Conservation (phyloP, 2,329 filamentous ascomycete genomes). For the Fusarium nygamai region DNA sequence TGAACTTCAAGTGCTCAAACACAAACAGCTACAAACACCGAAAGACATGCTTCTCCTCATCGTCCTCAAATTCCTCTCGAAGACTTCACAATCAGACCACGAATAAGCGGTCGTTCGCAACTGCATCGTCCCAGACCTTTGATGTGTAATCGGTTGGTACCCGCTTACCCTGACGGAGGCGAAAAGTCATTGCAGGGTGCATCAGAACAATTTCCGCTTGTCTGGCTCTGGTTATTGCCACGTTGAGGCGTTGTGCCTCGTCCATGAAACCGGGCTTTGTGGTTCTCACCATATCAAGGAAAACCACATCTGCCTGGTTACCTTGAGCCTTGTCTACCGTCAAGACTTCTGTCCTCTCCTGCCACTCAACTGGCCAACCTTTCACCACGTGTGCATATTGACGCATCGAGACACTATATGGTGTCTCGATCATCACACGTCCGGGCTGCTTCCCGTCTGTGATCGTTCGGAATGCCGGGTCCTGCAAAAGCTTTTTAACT, state of each 20-base stretch:
- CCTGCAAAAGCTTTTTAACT: constrained; percentile 45
- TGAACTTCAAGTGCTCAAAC: constrained; percentile 4
- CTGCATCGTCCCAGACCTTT: constrained; percentile 47
- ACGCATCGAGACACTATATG: constrained; percentile 52
- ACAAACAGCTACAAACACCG: background rate
- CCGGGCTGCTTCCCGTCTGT: constrained; percentile 42
- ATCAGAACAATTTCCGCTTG: constrained; percentile 59
- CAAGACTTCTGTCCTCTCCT: constrained; percentile 50
- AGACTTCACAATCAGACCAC: constrained; percentile 6
- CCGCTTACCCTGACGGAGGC: constrained; percentile 1
- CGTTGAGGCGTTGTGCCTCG: constrained; percentile 56
- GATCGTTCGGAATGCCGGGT: constrained; percentile 47
- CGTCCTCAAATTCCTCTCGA: background rate
- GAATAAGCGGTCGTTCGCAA: constrained; percentile 35
- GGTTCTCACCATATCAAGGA: constrained; percentile 58
- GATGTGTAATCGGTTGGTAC: constrained; percentile 41
- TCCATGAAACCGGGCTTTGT: constrained; percentile 54
- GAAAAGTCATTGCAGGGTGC: constrained; percentile 50
- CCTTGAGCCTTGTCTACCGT: constrained; percentile 59
- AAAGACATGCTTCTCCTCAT: background rate
- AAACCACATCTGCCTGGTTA: constrained; percentile 59
- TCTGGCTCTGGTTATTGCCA: constrained; percentile 56
- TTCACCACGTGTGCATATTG: constrained; percentile 49
- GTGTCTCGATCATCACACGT: constrained; percentile 56
- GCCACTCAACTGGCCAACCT: constrained; percentile 41